phyloP scores from a whole-genome alignment of 176 grass and related monocot species.

The Puccinellia tenuiflora region DNA sequence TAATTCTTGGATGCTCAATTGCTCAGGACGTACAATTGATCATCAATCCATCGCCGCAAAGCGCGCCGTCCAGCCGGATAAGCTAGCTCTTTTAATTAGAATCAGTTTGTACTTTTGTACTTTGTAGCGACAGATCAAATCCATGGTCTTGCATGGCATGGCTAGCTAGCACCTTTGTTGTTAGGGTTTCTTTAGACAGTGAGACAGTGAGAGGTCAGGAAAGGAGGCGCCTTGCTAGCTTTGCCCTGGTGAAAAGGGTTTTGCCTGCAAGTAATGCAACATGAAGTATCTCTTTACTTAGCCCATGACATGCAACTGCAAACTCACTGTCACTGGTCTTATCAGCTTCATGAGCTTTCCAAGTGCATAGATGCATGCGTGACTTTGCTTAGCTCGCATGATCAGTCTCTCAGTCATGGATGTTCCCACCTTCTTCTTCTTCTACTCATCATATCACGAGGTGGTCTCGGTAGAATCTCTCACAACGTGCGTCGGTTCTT shows the following conservation, averaged over 20 bases:
- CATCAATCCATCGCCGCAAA: neutral
- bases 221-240: too few species aligned
- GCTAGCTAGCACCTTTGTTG: neutral
- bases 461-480: constrained; percentile 25
- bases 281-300: constrained; percentile 26
- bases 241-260: too few species aligned
- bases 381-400: neutral
- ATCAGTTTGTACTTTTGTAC: too few species aligned
- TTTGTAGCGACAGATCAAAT: neutral
- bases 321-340: constrained; percentile 10
- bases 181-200: constrained; percentile 46
- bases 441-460: constrained; percentile 4
- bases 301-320: neutral
- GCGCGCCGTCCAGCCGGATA: neutral
- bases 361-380: constrained; percentile 11
- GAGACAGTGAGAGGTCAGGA: neutral
- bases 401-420: neutral
- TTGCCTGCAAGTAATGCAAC: too few species aligned
- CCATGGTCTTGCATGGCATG: neutral
- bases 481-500: neutral
- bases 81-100: too few species aligned
- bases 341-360: constrained; percentile 31
- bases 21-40: neutral
- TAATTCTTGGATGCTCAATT: constrained; percentile 1
- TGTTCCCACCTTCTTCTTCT: neutral